Conservation (phyloP, 179 eudicot species). For the Gypsophila paniculata region DNA sequence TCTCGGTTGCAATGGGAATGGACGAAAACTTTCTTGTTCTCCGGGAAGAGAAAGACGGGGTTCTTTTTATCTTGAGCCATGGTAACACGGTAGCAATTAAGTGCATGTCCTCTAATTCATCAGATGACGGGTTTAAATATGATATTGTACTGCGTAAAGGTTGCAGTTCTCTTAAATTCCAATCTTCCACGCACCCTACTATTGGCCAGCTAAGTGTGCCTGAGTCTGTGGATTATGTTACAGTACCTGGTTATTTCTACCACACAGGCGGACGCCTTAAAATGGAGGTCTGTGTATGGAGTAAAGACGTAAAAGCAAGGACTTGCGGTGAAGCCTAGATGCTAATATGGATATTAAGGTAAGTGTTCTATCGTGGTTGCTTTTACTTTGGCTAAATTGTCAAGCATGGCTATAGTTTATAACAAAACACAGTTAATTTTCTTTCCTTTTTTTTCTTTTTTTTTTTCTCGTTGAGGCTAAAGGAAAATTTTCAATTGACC, state of each 20-base stretch:
- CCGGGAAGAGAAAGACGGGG: conserved; percentile 41
- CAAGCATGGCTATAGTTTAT: conserved; percentile 25
- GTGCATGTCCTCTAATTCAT: conserved; percentile 37
- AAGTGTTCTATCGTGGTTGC: conserved; percentile 14
- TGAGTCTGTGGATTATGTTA: conserved; percentile 34
- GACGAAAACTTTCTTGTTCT: conserved; percentile 43
- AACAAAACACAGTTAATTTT: not conserved
- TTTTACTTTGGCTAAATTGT: conserved; percentile 17
- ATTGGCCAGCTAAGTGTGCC: conserved; percentile 24
- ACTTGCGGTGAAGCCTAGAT: not conserved
- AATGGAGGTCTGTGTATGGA: conserved; percentile 54
- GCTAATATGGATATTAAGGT: conserved; percentile 20
- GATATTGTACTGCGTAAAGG: conserved; percentile 31
- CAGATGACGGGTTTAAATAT: conserved; percentile 30
- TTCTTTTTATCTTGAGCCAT: conserved; percentile 49
- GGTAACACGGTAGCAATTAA: conserved; percentile 40
- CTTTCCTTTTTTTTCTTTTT: no score
- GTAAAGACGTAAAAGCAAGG: conserved; percentile 8
- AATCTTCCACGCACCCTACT: conserved; percentile 34
- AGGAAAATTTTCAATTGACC: not conserved
- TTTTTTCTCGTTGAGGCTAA: not conserved
- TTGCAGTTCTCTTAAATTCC: conserved; percentile 32
- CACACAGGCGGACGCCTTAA: conserved; percentile 23
- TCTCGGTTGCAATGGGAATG: conserved; percentile 28
- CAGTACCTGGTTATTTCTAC: conserved; percentile 46